These are phyloP conservation scores for Xylaria sp. DNA, from an alignment of 2,329 filamentous ascomycete genomes.

Conservation along the genomic window DNA sequence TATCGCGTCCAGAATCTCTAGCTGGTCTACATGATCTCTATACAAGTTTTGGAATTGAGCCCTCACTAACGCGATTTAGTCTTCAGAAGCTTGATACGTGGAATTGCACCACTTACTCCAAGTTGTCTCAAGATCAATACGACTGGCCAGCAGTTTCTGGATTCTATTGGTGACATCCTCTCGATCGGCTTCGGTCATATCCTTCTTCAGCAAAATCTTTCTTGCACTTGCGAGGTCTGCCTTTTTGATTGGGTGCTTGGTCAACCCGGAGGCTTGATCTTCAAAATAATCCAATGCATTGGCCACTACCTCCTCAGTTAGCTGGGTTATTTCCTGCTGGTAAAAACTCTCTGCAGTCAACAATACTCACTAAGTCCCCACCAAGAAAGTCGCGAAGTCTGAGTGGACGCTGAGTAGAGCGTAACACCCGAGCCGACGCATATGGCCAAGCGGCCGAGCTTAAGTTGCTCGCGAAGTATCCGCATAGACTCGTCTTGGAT, in stretches of 20 bases:
- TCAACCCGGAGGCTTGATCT: conserved; percentile 11
- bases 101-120: conserved; percentile 2
- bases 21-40: conserved; percentile 1
- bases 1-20: conserved; percentile 26
- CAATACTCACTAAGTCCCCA: conserved; percentile 17
- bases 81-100: not conserved
- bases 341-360: not conserved
- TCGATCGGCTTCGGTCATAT: conserved; percentile 16
- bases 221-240: conserved; percentile 1
- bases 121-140: not conserved
- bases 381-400: conserved; percentile 26
- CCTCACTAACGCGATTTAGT: conserved; percentile 11
- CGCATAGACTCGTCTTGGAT: conserved; percentile 14
- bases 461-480: conserved; percentile 14
- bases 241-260: not conserved
- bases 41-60: conserved; percentile 28
- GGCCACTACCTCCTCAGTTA: conserved; percentile 4
- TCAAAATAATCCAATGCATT: conserved; percentile 24
- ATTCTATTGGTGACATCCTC: conserved; percentile 17
- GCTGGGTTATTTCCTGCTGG: not conserved
- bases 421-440: conserved; percentile 28
- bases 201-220: not conserved
- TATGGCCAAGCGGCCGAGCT: conserved; percentile 15
- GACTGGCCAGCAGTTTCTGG: conserved; percentile 5
- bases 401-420: conserved; percentile 12